These are phyloP conservation scores for Cystofilobasidium macerans DNA, from an alignment of 768 basidiomycete genomes.

Conservation along the genomic window DNA sequence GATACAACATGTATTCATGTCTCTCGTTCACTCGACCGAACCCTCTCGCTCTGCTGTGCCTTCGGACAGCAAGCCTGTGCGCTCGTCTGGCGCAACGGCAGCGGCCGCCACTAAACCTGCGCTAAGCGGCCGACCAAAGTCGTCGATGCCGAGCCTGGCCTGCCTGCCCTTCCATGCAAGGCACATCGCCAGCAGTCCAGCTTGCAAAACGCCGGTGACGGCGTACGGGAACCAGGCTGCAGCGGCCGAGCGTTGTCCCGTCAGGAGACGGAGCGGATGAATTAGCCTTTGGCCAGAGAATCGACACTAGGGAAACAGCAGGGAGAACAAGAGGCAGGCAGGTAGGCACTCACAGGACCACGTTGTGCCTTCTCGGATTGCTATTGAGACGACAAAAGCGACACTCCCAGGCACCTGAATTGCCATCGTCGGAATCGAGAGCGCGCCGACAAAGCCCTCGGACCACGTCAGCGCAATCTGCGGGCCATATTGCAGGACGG, in stretches of 20 bases:
- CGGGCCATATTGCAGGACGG: constrained; percentile 76
- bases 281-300: constrained; percentile 4
- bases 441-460: constrained; percentile 59
- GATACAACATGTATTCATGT: no score
- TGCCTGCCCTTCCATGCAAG: constrained; percentile 75
- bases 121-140: constrained; percentile 63
- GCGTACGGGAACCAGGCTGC: constrained; percentile 55
- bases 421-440: constrained; percentile 91
- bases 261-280: not conserved
- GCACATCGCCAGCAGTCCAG: constrained; percentile 68
- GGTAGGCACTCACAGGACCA: constrained; percentile 17
- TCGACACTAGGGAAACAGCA: not conserved
- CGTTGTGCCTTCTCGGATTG: constrained; percentile 46
- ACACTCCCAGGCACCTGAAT: constrained; percentile 85
- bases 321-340: not conserved
- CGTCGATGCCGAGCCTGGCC: constrained; percentile 61
- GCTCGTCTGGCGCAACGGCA: not conserved
- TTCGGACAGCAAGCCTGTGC: not conserved
- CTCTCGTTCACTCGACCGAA: no score
- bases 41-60: no score
- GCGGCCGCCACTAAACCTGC: not conserved
- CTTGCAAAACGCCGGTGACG: constrained; percentile 68
- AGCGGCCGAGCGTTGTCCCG: no score
- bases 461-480: constrained; percentile 65
- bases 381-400: constrained; percentile 75